Conservation (phyloP, 2,329 filamentous ascomycete genomes). For the Pseudogymnoascus pannorum region DNA sequence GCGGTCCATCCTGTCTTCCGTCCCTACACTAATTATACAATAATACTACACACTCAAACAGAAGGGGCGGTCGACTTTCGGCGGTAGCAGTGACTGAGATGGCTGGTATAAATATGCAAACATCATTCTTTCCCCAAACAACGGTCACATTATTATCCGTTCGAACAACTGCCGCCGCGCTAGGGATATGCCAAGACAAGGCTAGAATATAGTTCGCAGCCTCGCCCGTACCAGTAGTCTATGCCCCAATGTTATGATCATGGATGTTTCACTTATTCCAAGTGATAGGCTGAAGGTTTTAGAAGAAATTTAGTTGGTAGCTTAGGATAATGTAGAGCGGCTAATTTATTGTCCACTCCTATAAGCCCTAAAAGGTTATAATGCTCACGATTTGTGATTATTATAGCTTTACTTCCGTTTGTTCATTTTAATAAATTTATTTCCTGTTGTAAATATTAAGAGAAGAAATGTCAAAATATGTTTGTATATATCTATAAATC, state of each 20-base stretch:
- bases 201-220: not conserved
- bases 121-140: not conserved
- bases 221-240: not conserved
- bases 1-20: not conserved
- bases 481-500: not conserved
- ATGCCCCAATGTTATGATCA: not conserved
- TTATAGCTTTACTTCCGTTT: too few species aligned
- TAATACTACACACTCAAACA: not conserved
- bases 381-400: too few species aligned
- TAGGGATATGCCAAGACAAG: conserved; percentile 1
- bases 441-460: too few species aligned
- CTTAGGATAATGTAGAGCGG: not conserved
- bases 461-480: not conserved
- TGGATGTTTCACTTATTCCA: not conserved
- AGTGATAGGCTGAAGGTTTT: not conserved
- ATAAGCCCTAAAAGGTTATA: not conserved
- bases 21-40: not conserved
- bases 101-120: not conserved
- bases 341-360: not conserved
- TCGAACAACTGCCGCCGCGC: not conserved
- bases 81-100: not conserved
- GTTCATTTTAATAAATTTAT: too few species aligned
- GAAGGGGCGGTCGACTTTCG: not conserved
- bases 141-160: not conserved
- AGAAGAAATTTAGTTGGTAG: not conserved